Conservation (phyloP, 345 rosid genomes). For the Linum tenue region DNA sequence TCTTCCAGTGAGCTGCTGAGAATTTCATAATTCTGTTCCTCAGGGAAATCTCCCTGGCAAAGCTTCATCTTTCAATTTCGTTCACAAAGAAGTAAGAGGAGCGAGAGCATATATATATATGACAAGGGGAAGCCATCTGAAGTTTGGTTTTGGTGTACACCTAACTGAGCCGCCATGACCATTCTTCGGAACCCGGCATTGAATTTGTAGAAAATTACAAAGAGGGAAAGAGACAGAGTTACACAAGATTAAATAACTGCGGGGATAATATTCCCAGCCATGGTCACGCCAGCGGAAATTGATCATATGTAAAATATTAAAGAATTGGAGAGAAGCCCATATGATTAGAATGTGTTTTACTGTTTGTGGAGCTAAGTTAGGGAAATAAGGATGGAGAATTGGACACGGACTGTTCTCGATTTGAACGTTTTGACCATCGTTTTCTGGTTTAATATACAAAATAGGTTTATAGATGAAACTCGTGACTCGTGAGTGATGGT, state of each 20-base stretch:
- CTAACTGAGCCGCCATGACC: background rate
- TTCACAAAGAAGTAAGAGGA: background rate
- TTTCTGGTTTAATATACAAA: no score
- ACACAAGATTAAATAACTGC: background rate
- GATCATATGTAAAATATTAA: no score
- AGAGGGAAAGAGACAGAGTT: background rate
- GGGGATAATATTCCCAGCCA: background rate
- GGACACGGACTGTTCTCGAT: no score
- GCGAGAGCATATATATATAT: background rate
- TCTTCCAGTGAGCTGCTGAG: background rate
- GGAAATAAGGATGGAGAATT: no score
- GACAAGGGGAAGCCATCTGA: background rate
- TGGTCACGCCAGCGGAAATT: background rate
- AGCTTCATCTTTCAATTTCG: background rate
- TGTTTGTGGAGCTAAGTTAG: no score
- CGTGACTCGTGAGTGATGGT: no score
- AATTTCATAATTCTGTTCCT: background rate
- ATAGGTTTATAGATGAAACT: no score
- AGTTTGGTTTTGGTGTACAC: background rate
- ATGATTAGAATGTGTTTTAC: no score
- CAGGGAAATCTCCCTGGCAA: background rate
- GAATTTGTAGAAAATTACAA: background rate
- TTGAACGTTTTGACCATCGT: no score
- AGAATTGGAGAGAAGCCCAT: background rate
- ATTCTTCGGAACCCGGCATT: background rate